phyloP scores from a whole-genome alignment of 2,329 filamentous ascomycete genomes.

The Fusarium dlaminii region DNA sequence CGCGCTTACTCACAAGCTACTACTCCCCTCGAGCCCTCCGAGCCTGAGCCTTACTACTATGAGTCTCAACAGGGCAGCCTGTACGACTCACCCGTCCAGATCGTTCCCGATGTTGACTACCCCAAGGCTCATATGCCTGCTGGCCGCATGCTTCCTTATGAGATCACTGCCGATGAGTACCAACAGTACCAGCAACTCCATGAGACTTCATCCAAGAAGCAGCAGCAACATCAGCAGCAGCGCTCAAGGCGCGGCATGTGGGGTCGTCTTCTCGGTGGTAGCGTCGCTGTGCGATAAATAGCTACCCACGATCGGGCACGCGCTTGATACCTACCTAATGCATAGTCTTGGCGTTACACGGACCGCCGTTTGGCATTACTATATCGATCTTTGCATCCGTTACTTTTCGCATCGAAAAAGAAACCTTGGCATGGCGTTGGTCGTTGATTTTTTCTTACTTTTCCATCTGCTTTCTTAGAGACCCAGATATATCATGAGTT shows the following conservation, averaged over 20 bases:
- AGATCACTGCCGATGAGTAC: constrained; percentile 64
- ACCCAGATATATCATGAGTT: constrained; percentile 36
- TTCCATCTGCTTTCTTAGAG: constrained; percentile 24
- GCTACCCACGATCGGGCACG: not conserved
- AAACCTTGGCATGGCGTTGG: constrained; percentile 35
- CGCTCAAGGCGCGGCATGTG: constrained; percentile 59
- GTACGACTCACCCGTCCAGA: constrained; percentile 61
- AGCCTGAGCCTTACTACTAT: constrained; percentile 54
- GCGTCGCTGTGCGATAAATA: constrained; percentile 52
- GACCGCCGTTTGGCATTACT: constrained; percentile 37
- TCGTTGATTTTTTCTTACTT: constrained; percentile 1
- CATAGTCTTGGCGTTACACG: constrained; percentile 35
- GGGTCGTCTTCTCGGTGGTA: constrained; percentile 62
- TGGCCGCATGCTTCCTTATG: constrained; percentile 60
- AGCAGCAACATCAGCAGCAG: constrained; percentile 58
- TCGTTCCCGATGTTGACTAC: constrained; percentile 53
- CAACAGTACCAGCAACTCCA: constrained; percentile 54
- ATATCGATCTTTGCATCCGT: constrained; percentile 14
- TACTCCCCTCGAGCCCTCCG: constrained; percentile 59
- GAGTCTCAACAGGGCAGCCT: constrained; percentile 52
- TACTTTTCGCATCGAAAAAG: constrained; percentile 33
- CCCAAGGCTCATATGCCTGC: constrained; percentile 48
- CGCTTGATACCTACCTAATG: constrained; percentile 25
- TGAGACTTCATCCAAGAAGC: constrained; percentile 57
- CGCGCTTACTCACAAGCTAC: constrained; percentile 61